These are phyloP conservation scores for Alternaria arbusti DNA, from an alignment of 2,329 filamentous ascomycete genomes.

Conservation along the genomic window DNA sequence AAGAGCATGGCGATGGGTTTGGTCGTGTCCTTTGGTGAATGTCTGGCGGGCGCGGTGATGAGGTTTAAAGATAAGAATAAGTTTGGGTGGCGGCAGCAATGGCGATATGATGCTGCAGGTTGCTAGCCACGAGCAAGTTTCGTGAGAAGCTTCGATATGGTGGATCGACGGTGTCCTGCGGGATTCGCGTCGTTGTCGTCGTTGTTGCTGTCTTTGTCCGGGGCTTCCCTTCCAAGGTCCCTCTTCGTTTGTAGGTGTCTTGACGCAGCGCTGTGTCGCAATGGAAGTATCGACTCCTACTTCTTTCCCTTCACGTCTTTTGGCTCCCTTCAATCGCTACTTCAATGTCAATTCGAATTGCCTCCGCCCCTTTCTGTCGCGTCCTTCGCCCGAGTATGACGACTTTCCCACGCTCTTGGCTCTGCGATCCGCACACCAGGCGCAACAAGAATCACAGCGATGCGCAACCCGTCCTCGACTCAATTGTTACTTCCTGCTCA, in stretches of 20 bases:
- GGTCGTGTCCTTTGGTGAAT: background rate
- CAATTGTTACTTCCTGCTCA: background rate
- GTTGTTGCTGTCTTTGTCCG: background rate
- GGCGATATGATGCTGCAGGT: background rate
- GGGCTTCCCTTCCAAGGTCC: background rate
- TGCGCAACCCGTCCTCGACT: background rate
- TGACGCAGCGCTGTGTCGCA: background rate
- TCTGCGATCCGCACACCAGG: background rate
- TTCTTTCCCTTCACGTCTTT: background rate
- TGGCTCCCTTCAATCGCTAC: background rate
- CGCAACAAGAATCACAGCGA: background rate
- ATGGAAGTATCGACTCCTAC: background rate
- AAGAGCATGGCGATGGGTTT: slow-evolving; percentile 7
- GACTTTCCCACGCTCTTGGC: background rate
- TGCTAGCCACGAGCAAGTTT: background rate
- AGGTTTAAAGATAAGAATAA: background rate
- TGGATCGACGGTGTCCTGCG: background rate
- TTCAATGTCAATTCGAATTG: background rate
- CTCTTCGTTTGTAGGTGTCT: background rate
- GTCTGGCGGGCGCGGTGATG: background rate
- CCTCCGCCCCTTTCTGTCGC: background rate
- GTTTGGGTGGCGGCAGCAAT: background rate
- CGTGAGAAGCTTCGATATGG: background rate
- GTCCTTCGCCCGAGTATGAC: background rate
- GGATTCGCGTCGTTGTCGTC: background rate